These are phyloP conservation scores for Tricholoma matsutake DNA, from an alignment of 768 basidiomycete genomes.

Conservation along the genomic window DNA sequence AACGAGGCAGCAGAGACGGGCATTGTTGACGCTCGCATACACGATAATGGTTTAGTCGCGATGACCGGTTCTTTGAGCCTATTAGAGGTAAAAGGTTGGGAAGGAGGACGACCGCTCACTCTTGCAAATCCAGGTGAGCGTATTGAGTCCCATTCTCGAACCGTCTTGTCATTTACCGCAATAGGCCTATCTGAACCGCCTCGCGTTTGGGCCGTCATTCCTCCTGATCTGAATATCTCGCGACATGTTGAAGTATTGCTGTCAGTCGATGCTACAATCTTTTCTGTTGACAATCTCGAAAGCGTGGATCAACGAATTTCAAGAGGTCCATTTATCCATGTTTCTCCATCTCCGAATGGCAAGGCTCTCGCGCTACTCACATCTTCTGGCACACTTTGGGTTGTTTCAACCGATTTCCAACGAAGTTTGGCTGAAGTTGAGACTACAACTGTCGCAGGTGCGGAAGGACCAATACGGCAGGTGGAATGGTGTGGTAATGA, in stretches of 20 bases:
- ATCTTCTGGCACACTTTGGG: slow-evolving; percentile 72
- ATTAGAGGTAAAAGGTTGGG: slow-evolving; percentile 89
- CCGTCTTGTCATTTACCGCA: slow-evolving; percentile 5
- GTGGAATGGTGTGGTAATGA: slow-evolving; percentile 98
- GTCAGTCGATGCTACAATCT: slow-evolving; percentile 75
- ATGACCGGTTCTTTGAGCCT: slow-evolving; percentile 72
- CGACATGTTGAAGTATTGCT: slow-evolving; percentile 88
- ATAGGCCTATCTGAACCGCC: slow-evolving; percentile 77
- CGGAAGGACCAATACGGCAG: slow-evolving; percentile 58
- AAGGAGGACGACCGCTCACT: slow-evolving; percentile 67
- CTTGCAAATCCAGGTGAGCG: slow-evolving; percentile 72
- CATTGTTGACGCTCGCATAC: slow-evolving; percentile 80
- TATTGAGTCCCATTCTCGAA: background rate
- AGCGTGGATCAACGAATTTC: slow-evolving; percentile 83
- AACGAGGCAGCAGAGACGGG: slow-evolving; percentile 79
- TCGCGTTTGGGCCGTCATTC: slow-evolving; percentile 83
- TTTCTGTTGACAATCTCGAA: slow-evolving; percentile 87
- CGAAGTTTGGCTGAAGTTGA: slow-evolving; percentile 87
- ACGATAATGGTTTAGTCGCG: slow-evolving; percentile 86
- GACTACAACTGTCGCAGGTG: slow-evolving; percentile 51
- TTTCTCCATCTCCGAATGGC: slow-evolving; percentile 91
- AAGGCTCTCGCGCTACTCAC: slow-evolving; percentile 87
- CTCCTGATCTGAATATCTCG: slow-evolving; percentile 85
- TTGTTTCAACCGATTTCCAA: slow-evolving; percentile 93
- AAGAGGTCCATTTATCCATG: slow-evolving; percentile 83